Conservation (phyloP, 2,329 filamentous ascomycete genomes). For the Alternaria consortialis region DNA sequence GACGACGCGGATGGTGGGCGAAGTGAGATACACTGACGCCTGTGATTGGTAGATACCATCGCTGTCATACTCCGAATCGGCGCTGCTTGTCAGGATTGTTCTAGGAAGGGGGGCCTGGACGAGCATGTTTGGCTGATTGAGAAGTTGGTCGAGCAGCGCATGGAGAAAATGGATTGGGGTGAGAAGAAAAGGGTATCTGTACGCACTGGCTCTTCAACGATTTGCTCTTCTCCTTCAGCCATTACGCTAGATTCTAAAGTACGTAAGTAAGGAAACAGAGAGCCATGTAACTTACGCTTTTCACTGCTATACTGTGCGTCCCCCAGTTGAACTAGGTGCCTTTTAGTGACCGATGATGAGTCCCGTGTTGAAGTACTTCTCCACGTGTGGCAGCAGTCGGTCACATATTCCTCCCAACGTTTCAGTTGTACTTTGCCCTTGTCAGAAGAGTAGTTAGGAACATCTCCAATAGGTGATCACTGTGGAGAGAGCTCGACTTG, state of each 20-base stretch:
- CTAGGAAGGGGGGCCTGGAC: too few relatives aligned
- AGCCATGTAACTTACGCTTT: background rate
- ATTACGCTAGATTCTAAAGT: background rate
- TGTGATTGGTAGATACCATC: too few relatives aligned
- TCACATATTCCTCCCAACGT: too few relatives aligned
- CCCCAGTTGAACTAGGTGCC: background rate
- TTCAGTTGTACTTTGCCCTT: too few relatives aligned
- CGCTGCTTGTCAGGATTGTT: too few relatives aligned
- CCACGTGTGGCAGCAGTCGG: background rate
- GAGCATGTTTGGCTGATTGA: background rate
- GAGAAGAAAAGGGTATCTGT: background rate
- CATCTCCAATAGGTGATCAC: too few relatives aligned
- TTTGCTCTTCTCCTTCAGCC: background rate
- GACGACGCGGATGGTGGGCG: background rate
- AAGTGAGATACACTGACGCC: background rate
- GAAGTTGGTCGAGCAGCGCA: background rate
- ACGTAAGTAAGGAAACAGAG: background rate
- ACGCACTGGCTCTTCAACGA: background rate
- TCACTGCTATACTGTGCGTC: background rate
- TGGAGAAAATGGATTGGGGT: background rate
- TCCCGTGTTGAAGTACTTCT: background rate
- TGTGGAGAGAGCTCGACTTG: background rate
- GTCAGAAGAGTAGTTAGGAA: too few relatives aligned
- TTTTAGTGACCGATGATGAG: background rate
- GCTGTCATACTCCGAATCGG: too few relatives aligned